Percentiles rank a stretch among this genome's conserved stretches.
Conservation (phyloP, 768 basidiomycete species). For the Artomyces pyxidatus region DNA sequence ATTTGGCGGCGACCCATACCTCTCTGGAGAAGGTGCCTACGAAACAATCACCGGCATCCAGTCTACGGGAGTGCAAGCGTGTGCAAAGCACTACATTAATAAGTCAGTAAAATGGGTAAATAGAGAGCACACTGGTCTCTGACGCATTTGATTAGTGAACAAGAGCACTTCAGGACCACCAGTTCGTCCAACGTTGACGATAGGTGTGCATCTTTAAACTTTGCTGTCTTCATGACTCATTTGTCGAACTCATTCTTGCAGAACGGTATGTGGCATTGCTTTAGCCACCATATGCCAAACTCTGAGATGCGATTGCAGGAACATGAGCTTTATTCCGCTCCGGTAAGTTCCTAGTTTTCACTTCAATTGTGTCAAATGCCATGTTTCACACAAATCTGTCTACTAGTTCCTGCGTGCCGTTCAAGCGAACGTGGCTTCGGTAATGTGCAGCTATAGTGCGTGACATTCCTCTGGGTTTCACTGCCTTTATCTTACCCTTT, state of each 20-base stretch:
- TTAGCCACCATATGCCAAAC: not conserved
- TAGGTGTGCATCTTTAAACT: slow-evolving; percentile 4
- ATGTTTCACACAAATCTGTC: not conserved
- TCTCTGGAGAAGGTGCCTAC: slow-evolving; percentile 25
- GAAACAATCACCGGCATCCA: slow-evolving; percentile 25
- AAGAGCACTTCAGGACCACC: slow-evolving; percentile 14
- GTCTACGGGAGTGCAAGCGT: slow-evolving; percentile 23
- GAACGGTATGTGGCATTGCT: slow-evolving; percentile 12
- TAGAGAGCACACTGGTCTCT: too few species aligned
- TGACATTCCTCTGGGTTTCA: not conserved
- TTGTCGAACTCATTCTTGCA: not conserved
- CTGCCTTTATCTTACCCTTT: not conserved
- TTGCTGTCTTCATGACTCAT: not conserved
- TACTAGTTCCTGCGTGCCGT: slow-evolving; percentile 17
- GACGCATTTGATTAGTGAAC: slow-evolving; percentile 11
- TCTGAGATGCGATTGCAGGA: slow-evolving; percentile 6
- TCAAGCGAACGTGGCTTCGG: slow-evolving; percentile 18
- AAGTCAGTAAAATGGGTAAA: not conserved
- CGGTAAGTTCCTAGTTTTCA: slow-evolving; percentile 6
- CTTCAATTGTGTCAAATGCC: not conserved
- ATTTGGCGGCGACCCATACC: slow-evolving; percentile 23
- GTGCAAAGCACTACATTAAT: slow-evolving; percentile 19
- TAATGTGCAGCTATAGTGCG: slow-evolving; percentile 22
- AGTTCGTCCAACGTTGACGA: slow-evolving; percentile 20
- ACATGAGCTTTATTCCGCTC: slow-evolving; percentile 18